phyloP scores from a whole-genome alignment of 371 early-diverging fungal genomes.

The Neoconidiobolus thromboides region DNA sequence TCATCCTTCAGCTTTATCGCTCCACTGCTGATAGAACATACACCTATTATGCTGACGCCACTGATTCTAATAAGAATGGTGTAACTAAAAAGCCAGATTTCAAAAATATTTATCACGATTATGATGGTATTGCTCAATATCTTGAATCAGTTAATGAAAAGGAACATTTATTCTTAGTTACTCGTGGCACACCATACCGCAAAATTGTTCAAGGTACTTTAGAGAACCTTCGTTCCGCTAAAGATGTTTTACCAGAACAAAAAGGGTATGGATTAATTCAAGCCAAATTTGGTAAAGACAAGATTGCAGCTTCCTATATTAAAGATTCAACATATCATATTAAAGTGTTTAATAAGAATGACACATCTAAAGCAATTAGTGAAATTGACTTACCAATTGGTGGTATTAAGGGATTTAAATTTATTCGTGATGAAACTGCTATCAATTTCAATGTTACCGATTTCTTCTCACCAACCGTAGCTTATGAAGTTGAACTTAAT shows the following conservation, averaged over 20 bases:
- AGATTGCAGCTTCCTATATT: not conserved
- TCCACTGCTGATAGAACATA: not conserved
- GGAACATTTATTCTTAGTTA: not conserved
- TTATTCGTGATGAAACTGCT: not conserved
- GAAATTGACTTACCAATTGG: too few species aligned
- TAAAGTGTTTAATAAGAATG: not conserved
- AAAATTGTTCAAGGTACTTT: not conserved
- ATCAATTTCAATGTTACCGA: not conserved
- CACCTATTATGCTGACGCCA: not conserved
- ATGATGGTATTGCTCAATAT: not conserved
- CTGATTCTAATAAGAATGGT: constrained; percentile 23
- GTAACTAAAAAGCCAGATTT: constrained; percentile 13
- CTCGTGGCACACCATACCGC: not conserved
- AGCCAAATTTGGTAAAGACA: not conserved
- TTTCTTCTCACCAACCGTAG: not conserved
- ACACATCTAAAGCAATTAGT: not conserved
- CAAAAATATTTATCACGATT: not conserved
- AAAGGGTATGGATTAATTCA: not conserved
- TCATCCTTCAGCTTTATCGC: constrained; percentile 17
- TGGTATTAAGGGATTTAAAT: too few species aligned
- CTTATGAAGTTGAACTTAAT: not conserved
- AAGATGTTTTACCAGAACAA: not conserved
- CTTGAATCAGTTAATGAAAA: not conserved
- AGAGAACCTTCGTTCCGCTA: not conserved
- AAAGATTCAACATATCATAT: not conserved